These are phyloP conservation scores for Dioszegia crocea DNA, from an alignment of 768 basidiomycete genomes.

Conservation along the genomic window DNA sequence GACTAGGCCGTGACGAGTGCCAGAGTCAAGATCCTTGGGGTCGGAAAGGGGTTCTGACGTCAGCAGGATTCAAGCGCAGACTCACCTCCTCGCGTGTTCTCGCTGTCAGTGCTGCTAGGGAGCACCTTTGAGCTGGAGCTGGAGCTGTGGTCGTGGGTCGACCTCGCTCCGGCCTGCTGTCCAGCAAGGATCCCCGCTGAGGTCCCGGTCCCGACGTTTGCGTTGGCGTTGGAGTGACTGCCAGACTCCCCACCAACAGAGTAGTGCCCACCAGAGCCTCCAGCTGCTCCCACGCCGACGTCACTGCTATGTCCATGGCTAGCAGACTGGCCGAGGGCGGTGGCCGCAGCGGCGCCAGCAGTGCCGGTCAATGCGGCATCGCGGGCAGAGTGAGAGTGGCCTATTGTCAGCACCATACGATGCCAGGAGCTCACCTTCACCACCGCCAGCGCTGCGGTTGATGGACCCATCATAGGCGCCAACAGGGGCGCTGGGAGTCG, in stretches of 20 bases:
- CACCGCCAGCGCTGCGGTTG: neutral
- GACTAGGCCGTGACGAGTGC: conserved; percentile 42
- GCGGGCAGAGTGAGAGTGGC: neutral
- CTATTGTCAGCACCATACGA: neutral
- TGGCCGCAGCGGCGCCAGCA: conserved; percentile 22
- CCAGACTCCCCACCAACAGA: no score
- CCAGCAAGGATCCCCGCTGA: neutral
- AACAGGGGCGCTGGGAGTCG: neutral
- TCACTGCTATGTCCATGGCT: conserved; percentile 5
- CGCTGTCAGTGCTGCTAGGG: neutral
- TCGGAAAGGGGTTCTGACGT: conserved; percentile 22
- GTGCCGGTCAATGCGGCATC: conserved; percentile 27
- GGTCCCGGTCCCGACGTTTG: conserved; percentile 1
- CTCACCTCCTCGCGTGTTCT: conserved; percentile 21
- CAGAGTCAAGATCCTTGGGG: conserved; percentile 42
- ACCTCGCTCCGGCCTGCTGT: neutral
- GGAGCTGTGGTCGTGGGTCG: neutral
- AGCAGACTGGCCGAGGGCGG: neutral
- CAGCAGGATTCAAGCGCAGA: neutral
- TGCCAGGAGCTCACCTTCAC: conserved; percentile 1
- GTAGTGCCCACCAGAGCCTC: conserved; percentile 18
- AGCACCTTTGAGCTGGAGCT: neutral
- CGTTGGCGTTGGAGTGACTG: no score
- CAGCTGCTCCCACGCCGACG: conserved; percentile 24
- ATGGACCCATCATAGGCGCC: conserved; percentile 1